These are phyloP conservation scores for Barnettozyma vustinii DNA, from an alignment of 805 yeast species.

Conservation along the genomic window DNA sequence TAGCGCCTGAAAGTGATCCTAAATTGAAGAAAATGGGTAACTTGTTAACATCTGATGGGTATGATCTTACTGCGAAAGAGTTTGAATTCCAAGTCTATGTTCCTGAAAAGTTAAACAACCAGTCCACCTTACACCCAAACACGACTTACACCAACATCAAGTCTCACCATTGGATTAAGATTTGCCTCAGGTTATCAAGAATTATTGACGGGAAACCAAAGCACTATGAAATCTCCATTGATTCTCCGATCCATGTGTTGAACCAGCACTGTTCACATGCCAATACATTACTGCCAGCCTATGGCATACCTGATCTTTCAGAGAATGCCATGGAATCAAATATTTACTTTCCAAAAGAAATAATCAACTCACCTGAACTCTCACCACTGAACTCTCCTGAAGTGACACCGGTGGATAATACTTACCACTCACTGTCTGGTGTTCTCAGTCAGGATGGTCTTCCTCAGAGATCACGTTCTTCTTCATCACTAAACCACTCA, in stretches of 20 bases:
- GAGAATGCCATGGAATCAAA: constrained; percentile 29
- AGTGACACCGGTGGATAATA: constrained; percentile 41
- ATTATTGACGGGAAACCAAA: constrained; percentile 67
- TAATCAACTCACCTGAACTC: constrained; percentile 7
- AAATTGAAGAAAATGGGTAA: constrained; percentile 39
- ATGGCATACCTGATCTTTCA: constrained; percentile 32
- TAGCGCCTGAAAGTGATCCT: constrained; percentile 28
- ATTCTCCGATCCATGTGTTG: constrained; percentile 84
- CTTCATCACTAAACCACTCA: constrained; percentile 32
- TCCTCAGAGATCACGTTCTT: constrained; percentile 25
- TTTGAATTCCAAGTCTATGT: constrained; percentile 83
- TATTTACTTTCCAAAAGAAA: constrained; percentile 31
- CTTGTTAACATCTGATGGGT: constrained; percentile 31
- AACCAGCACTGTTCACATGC: constrained; percentile 77
- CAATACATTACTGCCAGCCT: constrained; percentile 72
- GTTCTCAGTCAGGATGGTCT: constrained; percentile 21
- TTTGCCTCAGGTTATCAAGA: constrained; percentile 74
- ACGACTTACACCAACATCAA: constrained; percentile 75
- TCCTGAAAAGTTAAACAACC: constrained; percentile 60
- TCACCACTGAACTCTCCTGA: constrained; percentile 54
- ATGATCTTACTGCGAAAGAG: constrained; percentile 67
- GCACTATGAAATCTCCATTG: constrained; percentile 91
- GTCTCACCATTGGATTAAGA: constrained; percentile 93
- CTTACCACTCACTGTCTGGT: constrained; percentile 13
- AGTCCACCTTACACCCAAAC: constrained; percentile 72